These are phyloP conservation scores for Climacium dendroides DNA, from an alignment of 225 moss, liverwort and hornwort genomes.

Conservation along the genomic window DNA sequence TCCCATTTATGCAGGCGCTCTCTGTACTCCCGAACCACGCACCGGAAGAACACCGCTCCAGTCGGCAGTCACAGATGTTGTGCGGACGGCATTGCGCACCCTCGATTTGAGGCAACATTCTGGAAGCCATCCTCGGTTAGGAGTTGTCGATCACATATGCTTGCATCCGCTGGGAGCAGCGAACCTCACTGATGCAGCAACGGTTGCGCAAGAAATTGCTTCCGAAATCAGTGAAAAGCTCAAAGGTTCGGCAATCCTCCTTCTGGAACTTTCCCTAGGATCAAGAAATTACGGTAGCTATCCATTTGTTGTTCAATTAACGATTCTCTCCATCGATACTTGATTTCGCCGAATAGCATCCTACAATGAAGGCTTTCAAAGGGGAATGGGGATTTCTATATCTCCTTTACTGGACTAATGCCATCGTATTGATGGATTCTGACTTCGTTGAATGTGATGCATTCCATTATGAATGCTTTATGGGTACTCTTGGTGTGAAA, in stretches of 20 bases:
- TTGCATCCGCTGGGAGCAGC: conserved; percentile 63
- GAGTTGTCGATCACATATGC: conserved; percentile 92
- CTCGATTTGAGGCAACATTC: conserved; percentile 65
- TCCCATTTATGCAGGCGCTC: conserved; percentile 15
- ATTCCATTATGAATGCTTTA: not conserved
- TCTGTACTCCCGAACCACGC: not conserved
- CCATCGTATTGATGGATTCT: not conserved
- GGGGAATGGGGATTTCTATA: not conserved
- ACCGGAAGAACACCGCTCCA: conserved; percentile 17
- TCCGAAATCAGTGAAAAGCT: conserved; percentile 62
- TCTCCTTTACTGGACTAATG: not conserved
- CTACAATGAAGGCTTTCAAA: not conserved
- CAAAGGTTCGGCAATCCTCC: conserved; percentile 29
- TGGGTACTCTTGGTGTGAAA: not conserved
- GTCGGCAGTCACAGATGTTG: conserved; percentile 45
- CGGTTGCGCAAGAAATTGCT: conserved; percentile 60
- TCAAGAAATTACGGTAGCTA: not conserved
- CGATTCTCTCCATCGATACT: not conserved
- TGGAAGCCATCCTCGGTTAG: conserved; percentile 79
- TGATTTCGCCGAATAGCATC: not conserved
- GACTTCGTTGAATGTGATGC: not conserved
- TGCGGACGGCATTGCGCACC: conserved; percentile 46
- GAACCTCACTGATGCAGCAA: conserved; percentile 44
- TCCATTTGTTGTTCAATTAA: not conserved
- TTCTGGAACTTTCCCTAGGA: no score